Evolutionary conservation across 345 rosid genomes (phyloP).

Genomic region (Pistacia vera): DNA sequence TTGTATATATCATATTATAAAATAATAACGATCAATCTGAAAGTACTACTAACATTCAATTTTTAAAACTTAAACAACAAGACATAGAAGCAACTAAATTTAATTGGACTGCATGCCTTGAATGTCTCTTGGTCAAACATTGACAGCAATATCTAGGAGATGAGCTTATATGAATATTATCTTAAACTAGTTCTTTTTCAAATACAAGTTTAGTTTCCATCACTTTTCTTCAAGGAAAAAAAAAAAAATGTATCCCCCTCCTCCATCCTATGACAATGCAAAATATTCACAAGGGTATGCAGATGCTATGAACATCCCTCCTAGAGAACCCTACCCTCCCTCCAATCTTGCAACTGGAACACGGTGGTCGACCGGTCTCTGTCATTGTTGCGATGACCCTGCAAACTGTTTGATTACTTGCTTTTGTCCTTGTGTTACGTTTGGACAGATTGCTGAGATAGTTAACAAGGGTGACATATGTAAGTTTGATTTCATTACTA

Average conservation of each 20-base stretch:
- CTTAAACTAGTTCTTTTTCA: background rate
- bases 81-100: no score
- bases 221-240: slow-evolving; percentile 1
- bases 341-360: slow-evolving; percentile 8
- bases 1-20: background rate
- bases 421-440: slow-evolving; percentile 51
- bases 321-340: slow-evolving; percentile 29
- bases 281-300: slow-evolving; percentile 34
- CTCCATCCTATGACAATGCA: slow-evolving; percentile 32
- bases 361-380: slow-evolving; percentile 53
- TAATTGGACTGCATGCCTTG: background rate
- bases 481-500: slow-evolving; percentile 19
- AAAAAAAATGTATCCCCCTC: slow-evolving; percentile 32
- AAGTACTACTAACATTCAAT: background rate
- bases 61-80: background rate
- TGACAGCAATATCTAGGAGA: slow-evolving; percentile 18
- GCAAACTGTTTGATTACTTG: slow-evolving; percentile 44
- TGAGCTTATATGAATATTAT: background rate
- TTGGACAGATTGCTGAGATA: slow-evolving; percentile 51
- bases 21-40: background rate
- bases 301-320: slow-evolving; percentile 29
- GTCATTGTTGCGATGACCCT: slow-evolving; percentile 51
- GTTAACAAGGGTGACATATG: slow-evolving; percentile 41
- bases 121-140: background rate
- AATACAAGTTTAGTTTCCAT: slow-evolving; percentile 12